Evolutionary conservation across 2,329 filamentous ascomycete genomes (phyloP), one percentile per base, ranked within the genome.

Genomic region (Penicillium sp.): DNA sequence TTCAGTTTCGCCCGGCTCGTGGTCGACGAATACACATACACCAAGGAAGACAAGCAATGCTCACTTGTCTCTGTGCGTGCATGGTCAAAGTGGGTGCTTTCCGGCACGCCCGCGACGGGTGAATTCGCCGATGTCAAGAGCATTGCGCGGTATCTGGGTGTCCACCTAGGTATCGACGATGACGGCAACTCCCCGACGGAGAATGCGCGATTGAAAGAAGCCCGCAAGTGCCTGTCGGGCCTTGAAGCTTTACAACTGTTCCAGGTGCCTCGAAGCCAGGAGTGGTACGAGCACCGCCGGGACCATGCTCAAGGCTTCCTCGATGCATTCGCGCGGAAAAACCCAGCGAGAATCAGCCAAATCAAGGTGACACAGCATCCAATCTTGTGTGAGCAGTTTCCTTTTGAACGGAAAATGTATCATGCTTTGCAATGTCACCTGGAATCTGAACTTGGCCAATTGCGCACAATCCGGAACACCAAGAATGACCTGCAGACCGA

Each of bases 1-100:
- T 86, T 86, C 60, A 64, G 70, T 2, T 87, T 81, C 62, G 78
- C 79, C 47, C 74, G 84, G 5, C 50, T 87, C 0, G 75, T 87
- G 1, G 71, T 86, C 1, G 84, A 87, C 52, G 84, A 87, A 55
- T 86, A 81, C 55, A 80, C 82, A 0, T 83, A 85, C 53, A 67
- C 79, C 4, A 70, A 72, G 39, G 60, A 69, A 13, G 64, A 74
- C 43, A 67, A 72, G 44, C 66, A 72, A 51, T 62, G 72, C 0
- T 68, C 72, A 0, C 66, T 82, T 4, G 67, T 74, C 6, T 68
- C 67, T 0, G 58, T 84, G 1, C 60, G 73, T 24, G 75, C 79
- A 9, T 69, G 74, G 37, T 80, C 78, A 35, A 76, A 75, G 46
- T 86, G 83, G 82, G 71, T 83, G 6, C 67, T 87, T 1, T 86